These are phyloP conservation scores for Dispira simplex DNA, from an alignment of 192 early-diverging fungal species.

Conservation along the genomic window DNA sequence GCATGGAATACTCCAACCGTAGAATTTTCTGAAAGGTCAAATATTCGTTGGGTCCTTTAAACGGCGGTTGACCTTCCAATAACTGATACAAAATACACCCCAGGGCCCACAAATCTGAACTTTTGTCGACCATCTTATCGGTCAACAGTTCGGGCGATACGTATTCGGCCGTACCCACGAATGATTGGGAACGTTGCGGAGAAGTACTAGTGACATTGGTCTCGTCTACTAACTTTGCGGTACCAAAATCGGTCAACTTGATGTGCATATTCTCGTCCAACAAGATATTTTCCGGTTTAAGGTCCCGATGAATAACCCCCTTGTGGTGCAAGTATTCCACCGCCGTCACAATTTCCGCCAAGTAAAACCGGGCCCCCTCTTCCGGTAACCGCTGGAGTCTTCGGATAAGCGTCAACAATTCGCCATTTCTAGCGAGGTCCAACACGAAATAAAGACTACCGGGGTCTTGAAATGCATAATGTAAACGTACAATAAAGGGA, in stretches of 20 bases:
- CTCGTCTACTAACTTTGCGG: slow-evolving; percentile 30
- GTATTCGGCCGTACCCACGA: slow-evolving; percentile 99
- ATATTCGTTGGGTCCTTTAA: slow-evolving; percentile 91
- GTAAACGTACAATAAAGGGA: slow-evolving; percentile 81
- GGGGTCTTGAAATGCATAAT: slow-evolving; percentile 91
- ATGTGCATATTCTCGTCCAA: slow-evolving; percentile 83
- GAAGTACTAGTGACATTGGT: slow-evolving; percentile 3
- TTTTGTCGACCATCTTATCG: slow-evolving; percentile 66
- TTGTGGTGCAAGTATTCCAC: slow-evolving; percentile 81
- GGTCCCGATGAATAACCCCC: slow-evolving; percentile 81
- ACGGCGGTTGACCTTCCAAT: slow-evolving; percentile 76
- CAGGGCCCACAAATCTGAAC: slow-evolving; percentile 69
- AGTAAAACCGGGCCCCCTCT: slow-evolving; percentile 68
- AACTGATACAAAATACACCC: slow-evolving; percentile 91
- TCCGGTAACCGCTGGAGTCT: slow-evolving; percentile 35
- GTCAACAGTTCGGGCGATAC: slow-evolving; percentile 91
- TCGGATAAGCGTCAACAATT: slow-evolving; percentile 72
- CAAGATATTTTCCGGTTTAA: slow-evolving; percentile 94
- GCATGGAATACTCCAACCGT: slow-evolving; percentile 75
- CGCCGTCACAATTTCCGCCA: slow-evolving; percentile 68
- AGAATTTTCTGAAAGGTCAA: slow-evolving; percentile 93
- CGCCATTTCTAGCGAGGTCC: slow-evolving; percentile 81
- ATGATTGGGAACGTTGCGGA: slow-evolving; percentile 57
- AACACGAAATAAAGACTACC: slow-evolving; percentile 87
- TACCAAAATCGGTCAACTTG: slow-evolving; percentile 93